These are phyloP conservation scores for Funneliformis caledonium DNA, from an alignment of 371 early-diverging fungal genomes.

Conservation along the genomic window DNA sequence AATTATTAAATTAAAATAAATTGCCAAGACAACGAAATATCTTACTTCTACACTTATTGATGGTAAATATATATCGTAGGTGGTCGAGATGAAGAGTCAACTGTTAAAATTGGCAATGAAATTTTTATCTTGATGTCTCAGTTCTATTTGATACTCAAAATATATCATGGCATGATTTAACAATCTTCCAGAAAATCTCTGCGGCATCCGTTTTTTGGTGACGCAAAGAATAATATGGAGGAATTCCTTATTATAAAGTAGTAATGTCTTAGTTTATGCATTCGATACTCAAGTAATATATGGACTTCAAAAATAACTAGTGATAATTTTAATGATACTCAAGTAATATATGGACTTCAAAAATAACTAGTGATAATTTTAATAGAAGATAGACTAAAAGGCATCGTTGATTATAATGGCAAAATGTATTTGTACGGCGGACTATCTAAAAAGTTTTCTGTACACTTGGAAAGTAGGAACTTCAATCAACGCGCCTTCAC, in stretches of 20 bases:
- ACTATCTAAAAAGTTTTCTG: no score
- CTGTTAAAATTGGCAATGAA: not conserved
- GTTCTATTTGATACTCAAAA: not conserved
- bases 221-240: not conserved
- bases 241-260: not conserved
- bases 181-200: not conserved
- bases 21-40: not conserved
- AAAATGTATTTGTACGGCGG: no score
- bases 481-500: no score
- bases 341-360: no score
- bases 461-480: no score
- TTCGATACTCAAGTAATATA: not conserved
- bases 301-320: no score
- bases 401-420: no score
- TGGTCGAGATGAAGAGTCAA: not conserved
- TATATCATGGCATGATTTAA: not conserved
- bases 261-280: not conserved
- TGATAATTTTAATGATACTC: no score
- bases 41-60: not conserved
- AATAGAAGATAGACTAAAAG: no score
- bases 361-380: no score
- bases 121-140: conserved; percentile 12
- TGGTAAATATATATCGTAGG: not conserved
- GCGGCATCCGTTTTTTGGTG: not conserved
- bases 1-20: not conserved